Percentiles rank a stretch among this genome's conserved stretches.
Conservation (phyloP, 768 basidiomycete genomes). For the Daedaleopsis nitida region DNA sequence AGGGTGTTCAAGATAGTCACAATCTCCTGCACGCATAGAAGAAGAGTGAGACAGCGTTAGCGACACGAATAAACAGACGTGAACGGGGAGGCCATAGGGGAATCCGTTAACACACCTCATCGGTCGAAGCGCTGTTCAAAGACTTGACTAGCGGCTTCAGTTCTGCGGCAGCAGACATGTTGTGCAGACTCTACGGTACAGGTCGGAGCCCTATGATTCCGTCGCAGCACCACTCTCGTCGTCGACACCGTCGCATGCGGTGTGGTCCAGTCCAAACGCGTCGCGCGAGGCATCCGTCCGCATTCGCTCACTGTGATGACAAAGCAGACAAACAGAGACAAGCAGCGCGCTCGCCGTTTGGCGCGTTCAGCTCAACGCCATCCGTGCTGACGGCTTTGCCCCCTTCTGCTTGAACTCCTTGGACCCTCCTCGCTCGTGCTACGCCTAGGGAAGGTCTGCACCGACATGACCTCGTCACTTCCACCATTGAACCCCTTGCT, state of each 20-base stretch:
- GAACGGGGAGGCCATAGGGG: constrained; percentile 40
- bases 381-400: background rate
- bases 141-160: constrained; percentile 82
- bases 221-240: background rate
- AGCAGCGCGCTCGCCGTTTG: constrained; percentile 15
- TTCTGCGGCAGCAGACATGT: constrained; percentile 49
- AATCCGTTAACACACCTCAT: constrained; percentile 50
- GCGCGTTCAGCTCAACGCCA: constrained; percentile 17
- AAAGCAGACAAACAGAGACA: constrained; percentile 12
- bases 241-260: constrained; percentile 13
- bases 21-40: constrained; percentile 51
- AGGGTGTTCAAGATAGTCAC: constrained; percentile 59
- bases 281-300: background rate
- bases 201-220: background rate
- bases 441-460: background rate
- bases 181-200: constrained; percentile 5
- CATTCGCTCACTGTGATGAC: constrained; percentile 2
- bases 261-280: background rate
- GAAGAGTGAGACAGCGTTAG: constrained; percentile 19
- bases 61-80: constrained; percentile 27
- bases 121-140: constrained; percentile 62
- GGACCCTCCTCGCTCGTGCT: background rate
- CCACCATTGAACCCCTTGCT: constrained; percentile 71
- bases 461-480: constrained; percentile 46
- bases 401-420: background rate